Evolutionary conservation across 192 early-diverging fungal species (phyloP).

Genomic region (Mortierella claussenii): DNA sequence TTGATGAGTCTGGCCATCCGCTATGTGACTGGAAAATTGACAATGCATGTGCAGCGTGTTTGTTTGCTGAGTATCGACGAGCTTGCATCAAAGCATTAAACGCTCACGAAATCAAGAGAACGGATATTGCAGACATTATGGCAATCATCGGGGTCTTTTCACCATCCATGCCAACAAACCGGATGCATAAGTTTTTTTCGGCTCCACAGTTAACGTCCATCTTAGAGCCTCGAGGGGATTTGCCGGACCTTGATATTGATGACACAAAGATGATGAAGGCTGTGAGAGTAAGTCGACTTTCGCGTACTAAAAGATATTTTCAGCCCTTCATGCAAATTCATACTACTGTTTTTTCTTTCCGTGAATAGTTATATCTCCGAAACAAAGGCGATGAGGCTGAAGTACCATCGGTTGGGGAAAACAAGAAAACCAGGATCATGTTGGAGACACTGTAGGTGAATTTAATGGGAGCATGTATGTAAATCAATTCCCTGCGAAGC

Average conservation of each 20-base stretch:
- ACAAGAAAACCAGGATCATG: conserved; percentile 5
- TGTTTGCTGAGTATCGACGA: conserved; percentile 11
- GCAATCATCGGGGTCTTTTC: conserved; percentile 23
- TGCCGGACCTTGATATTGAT: conserved; percentile 22
- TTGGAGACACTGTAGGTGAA: conserved; percentile 2
- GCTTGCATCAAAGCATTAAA: conserved; percentile 20
- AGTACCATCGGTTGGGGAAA: conserved; percentile 5
- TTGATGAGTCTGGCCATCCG: conserved; percentile 27
- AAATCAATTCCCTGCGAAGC: neutral
- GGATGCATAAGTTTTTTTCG: conserved; percentile 27
- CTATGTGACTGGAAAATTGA: conserved; percentile 21
- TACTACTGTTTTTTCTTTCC: neutral
- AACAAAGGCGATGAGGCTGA: conserved; percentile 24
- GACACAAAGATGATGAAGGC: conserved; percentile 26
- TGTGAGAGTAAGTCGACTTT: conserved; percentile 28
- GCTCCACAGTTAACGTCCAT: conserved; percentile 7
- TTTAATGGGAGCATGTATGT: neutral
- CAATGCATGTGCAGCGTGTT: conserved; percentile 9
- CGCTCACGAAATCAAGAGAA: conserved; percentile 17
- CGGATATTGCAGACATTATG: conserved; percentile 24
- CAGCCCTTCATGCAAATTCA: neutral
- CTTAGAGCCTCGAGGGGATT: conserved; percentile 5
- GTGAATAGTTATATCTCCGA: conserved; percentile 23
- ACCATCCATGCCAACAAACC: conserved; percentile 19
- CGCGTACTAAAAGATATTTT: neutral